Percentiles rank a stretch among this genome's conserved stretches.
These are phyloP conservation scores for Aspergillus flavus DNA, from an alignment of 2,329 filamentous ascomycete genomes.

Conservation along the genomic window DNA sequence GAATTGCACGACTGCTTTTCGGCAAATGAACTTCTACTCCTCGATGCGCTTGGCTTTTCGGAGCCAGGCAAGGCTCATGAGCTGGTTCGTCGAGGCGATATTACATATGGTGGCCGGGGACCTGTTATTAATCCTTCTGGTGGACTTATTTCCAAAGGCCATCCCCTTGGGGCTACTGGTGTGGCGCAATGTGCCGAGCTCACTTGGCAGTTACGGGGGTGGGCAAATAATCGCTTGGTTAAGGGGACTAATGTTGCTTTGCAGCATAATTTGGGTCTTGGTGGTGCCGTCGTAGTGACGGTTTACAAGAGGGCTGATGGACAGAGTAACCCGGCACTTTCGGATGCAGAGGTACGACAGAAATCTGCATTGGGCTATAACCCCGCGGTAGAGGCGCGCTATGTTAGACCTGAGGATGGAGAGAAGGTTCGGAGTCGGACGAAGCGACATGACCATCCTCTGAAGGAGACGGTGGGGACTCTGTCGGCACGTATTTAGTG, in stretches of 20 bases:
- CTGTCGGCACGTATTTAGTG: not conserved
- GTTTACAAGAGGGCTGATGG: conserved; percentile 85
- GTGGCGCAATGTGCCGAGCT: conserved; percentile 92
- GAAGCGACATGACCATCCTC: not conserved
- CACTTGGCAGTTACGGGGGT: conserved; percentile 91
- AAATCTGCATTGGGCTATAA: conserved; percentile 76
- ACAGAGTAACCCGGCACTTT: conserved; percentile 33
- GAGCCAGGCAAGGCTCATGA: conserved; percentile 86
- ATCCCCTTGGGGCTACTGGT: conserved; percentile 88
- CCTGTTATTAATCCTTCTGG: conserved; percentile 84
- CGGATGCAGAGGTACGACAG: conserved; percentile 44
- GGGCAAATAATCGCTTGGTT: conserved; percentile 84
- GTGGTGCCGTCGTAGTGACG: conserved; percentile 86
- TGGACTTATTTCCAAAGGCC: conserved; percentile 91
- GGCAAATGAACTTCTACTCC: conserved; percentile 87
- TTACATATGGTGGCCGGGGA: conserved; percentile 80
- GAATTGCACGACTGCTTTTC: conserved; percentile 97
- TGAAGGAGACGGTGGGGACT: conserved; percentile 3
- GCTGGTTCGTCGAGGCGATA: conserved; percentile 79
- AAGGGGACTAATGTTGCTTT: conserved; percentile 70
- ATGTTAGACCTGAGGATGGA: conserved; percentile 58
- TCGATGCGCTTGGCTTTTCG: conserved; percentile 80
- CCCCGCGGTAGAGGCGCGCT: conserved; percentile 83
- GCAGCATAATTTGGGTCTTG: conserved; percentile 90
- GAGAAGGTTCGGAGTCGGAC: conserved; percentile 6